A percentile compares a stretch with the other conserved stretches of the same genome.
phyloP scores from a whole-genome alignment of 495 filamentous ascomycete species.

The Cercophora newfieldiana region DNA sequence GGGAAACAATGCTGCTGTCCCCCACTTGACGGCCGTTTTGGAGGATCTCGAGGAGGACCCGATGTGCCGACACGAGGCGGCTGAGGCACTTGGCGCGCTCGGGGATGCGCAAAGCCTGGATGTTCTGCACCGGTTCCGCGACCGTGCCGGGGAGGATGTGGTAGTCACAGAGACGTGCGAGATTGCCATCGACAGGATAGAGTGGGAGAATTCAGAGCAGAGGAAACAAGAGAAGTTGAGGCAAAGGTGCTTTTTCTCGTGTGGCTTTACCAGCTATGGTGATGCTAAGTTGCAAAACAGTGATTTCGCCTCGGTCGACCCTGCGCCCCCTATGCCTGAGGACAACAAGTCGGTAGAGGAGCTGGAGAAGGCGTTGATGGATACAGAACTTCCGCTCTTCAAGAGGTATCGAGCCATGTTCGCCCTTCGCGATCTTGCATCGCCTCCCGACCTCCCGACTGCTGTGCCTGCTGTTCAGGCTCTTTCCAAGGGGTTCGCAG shows the following conservation, averaged over 20 bases:
- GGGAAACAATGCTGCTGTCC: constrained; percentile 68
- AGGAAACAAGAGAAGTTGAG: constrained; percentile 71
- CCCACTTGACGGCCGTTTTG: constrained; percentile 74
- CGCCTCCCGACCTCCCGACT: constrained; percentile 85
- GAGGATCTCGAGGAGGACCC: constrained; percentile 76
- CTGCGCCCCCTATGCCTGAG: constrained; percentile 82
- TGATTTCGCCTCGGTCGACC: constrained; percentile 93
- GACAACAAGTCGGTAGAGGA: constrained; percentile 65
- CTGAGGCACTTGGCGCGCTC: constrained; percentile 90
- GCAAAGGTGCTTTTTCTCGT: constrained; percentile 58
- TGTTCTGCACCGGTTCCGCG: constrained; percentile 67
- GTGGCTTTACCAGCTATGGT: neutral
- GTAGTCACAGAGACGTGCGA: constrained; percentile 96
- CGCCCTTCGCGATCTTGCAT: constrained; percentile 86
- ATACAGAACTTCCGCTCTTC: constrained; percentile 80
- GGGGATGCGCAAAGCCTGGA: constrained; percentile 70
- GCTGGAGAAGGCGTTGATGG: constrained; percentile 72
- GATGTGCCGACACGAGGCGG: constrained; percentile 97
- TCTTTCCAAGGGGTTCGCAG: constrained; percentile 81
- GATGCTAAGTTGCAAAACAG: constrained; percentile 44
- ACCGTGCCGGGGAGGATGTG: constrained; percentile 67
- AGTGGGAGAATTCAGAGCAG: constrained; percentile 83
- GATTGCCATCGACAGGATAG: constrained; percentile 88
- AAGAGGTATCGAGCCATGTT: constrained; percentile 98
- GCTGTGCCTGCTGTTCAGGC: constrained; percentile 80